Base-by-base conservation (phyloP, 2,329 filamentous ascomycete species). In the Sporothrix mexicana region DNA sequence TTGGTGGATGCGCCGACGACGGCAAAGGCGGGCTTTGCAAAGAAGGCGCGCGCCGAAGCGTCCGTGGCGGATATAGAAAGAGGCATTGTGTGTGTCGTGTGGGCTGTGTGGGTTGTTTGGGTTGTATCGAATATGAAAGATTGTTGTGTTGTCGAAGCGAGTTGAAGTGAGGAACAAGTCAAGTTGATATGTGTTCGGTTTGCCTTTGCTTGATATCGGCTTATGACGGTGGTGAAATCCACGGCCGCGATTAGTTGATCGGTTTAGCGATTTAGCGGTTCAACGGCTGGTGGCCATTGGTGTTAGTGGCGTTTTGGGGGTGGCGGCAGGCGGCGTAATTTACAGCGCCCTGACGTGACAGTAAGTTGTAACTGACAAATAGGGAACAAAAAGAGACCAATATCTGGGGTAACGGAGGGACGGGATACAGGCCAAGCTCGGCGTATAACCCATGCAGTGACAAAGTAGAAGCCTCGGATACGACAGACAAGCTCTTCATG, bases 1-100 rank as follows among this genome's bases (percentile, higher is more conserved):
- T 97, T 94, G 70, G 92, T 93, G 80, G 92, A 95, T 51, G 95
- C 95, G 78, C 95, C 95, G 23, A 95, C 94, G 41, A 98, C 95
- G 73, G 95, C 95, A 81, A 95, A 97, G 76, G 88, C 86, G 36
- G 91, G 88, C 8, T 91, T 92, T 3, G 89, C 86, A 84, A 98
- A 97, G 86, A 98, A 98, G 13, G 87, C 86, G 75, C 89, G 90
- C 62, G 94, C 90, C 62, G 92, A 88, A 64, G 89, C 86, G 80
- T 94, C 91, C 84, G 92, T 93, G 25, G 87, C 82, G 87, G 89
- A 90, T 53, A 79, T 84, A 76, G 55, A 12, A 47, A 51, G 20
- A 17, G 61, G 45, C 62, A 69, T 72, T 41, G 30, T 72, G 70
- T 13, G 20, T 41, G 41, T 10, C 3, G 47, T 17, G 5, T 20